phyloP scores from a whole-genome alignment of 257 asterid genomes.

The Cruciata laevipes region DNA sequence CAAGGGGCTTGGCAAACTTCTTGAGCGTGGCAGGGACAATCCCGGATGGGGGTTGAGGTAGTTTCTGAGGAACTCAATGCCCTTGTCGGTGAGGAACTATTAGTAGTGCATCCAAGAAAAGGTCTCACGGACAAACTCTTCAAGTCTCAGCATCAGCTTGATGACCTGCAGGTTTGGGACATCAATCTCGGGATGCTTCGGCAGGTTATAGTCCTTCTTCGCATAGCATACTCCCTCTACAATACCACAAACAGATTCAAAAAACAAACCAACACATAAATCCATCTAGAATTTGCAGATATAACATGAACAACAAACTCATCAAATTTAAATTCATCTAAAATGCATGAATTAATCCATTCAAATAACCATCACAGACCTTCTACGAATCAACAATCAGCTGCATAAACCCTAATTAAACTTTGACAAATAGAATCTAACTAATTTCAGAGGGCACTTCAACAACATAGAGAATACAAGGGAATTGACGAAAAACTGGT shows the following conservation, averaged over 20 bases:
- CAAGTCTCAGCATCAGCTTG: constrained; percentile 95
- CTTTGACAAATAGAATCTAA: too few relatives aligned
- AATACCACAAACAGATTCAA: not conserved
- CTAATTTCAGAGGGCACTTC: too few relatives aligned
- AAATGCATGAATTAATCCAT: too few relatives aligned
- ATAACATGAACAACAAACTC: too few relatives aligned
- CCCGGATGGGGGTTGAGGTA: constrained; percentile 83
- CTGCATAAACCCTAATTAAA: too few relatives aligned
- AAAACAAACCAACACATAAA: not conserved
- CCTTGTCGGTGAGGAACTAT: constrained; percentile 88
- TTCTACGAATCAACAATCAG: too few relatives aligned
- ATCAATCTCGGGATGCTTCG: constrained; percentile 89
- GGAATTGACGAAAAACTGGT: too few relatives aligned
- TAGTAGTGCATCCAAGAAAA: constrained; percentile 97
- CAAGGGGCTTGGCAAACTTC: constrained; percentile 87
- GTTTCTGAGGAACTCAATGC: constrained; percentile 82
- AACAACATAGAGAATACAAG: too few relatives aligned
- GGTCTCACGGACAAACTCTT: constrained; percentile 86
- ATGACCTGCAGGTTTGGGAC: constrained; percentile 91
- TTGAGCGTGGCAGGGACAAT: constrained; percentile 89
- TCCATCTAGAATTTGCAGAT: too few relatives aligned
- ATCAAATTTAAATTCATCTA: too few relatives aligned
- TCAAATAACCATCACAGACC: too few relatives aligned
- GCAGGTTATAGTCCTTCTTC: constrained; percentile 75
- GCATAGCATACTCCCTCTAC: constrained; percentile 93